Evolutionary conservation across 345 rosid species (phyloP), one percentile per base, ranked within the genome.

Genomic region (Camelina neglecta): DNA sequence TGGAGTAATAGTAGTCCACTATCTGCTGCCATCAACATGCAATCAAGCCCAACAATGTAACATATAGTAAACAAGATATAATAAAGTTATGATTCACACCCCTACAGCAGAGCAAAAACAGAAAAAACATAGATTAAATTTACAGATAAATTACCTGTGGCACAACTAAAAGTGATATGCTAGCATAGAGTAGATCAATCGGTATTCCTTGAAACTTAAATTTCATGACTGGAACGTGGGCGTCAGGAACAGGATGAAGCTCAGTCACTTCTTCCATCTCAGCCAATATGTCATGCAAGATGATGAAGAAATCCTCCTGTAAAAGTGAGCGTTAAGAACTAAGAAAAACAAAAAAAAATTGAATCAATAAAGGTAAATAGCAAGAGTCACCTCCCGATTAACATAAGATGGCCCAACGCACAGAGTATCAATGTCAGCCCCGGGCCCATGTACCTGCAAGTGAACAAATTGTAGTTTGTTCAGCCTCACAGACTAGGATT

Each of bases 351-450:
- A 24, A 24, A 59, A 2, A 2, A 23, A 26, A 26, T 20, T 54
- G 50, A 49, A 57, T 69, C 68, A 69, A 39, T 8, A 56, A 69
- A 62, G 41, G 74, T 45, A 21, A 35, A 49, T 24, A 63, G 49
- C 56, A 78, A 23, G 56, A 60, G 35, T 72, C 57, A 92, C 97
- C 89, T 92, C 97, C 58, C 97, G 89, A 41, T 82, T 89, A 73
- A 92, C 90, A 73, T 95, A 95, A 49, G 96, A 90, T 59, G 97
- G 99, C 75, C 99, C 99, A 71, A 95, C 89, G 82, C 99, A 95
- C 76, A 95, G 72, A 13, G 93, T 85, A 73, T 95, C 99, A 51
- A 95, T 85, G 78, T 92, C 97, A 54, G 96, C 90, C 71, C 96
- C 93, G 76, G 97, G 97, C 31, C 97, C 96, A 79, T 95, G 97